Base-by-base conservation (phyloP, 2,329 filamentous ascomycete species). In the Claviceps africana region DNA sequence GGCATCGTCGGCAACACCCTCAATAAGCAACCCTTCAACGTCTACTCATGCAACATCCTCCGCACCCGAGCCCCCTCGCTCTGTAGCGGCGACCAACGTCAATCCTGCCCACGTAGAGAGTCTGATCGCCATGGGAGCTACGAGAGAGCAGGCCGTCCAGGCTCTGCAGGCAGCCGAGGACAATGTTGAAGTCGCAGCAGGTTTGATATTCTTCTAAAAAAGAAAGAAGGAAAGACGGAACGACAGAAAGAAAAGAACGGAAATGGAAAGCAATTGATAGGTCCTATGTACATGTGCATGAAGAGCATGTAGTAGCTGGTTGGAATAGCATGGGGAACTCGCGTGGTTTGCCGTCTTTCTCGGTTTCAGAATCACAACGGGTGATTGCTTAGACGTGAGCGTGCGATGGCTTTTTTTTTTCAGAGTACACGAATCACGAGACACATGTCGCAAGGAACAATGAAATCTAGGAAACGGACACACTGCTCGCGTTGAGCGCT, bases 91-190 rank as follows among this genome's bases (percentile, higher is more conserved):
- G 49, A 47, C 52, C n/a, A 62, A 62, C 33, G 73, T 77, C 53
- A 78, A 74, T 22, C 78, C 81, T 48, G 82, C 85, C 57, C 77
- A 84, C 33, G 82, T 97, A 52, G 80, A 87, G 50, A 84, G 85
- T 61, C 78, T 97, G 39, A 77, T 85, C 47, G 78, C 81, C 47
- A 74, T 97, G 57, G 90, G 91, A 0, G 89, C 93, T 58, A 79
- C 83, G 2, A 76, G 83, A 51, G 78, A 85, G 55, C 78, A 88
- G 59, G 91, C 90, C 1, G 76, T 93, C 50, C 81, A 85, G 54
- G 89, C 90, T 2, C 72, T 98, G 50, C 81, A 89, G 61, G 87
- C 88, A 31, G 86, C 87, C 17, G 82, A 82, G 21, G 91, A 93
- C 21, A 87, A 97, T 62, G 80, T 96, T 8, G 88, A 97, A 89